A percentile compares a stretch with the other conserved stretches of the same genome.
Conservation (phyloP, 768 basidiomycete genomes). For the Neoboletus subvelutipes region DNA sequence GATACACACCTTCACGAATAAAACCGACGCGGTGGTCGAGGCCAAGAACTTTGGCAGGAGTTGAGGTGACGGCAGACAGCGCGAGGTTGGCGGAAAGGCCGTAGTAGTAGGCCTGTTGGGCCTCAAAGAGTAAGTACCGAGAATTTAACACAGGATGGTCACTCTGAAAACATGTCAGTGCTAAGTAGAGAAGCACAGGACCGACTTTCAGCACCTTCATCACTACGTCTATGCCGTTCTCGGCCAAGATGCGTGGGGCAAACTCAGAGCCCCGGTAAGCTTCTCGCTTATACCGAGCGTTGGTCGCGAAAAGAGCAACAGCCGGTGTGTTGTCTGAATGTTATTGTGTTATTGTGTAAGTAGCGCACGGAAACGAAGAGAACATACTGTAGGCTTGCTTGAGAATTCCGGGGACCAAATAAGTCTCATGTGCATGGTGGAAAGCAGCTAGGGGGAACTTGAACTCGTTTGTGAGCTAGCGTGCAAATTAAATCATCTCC, state of each 20-base stretch:
- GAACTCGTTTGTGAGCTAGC: conserved; percentile 88
- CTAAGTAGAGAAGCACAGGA: conserved; percentile 10
- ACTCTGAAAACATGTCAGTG: conserved; percentile 35
- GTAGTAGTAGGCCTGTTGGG: conserved; percentile 68
- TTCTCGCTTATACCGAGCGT: conserved; percentile 63
- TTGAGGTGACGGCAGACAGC: conserved; percentile 66
- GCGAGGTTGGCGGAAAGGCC: conserved; percentile 67
- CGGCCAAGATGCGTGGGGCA: conserved; percentile 57
- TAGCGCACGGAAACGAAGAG: neutral
- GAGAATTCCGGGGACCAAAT: conserved; percentile 80
- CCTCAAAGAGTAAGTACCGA: conserved; percentile 56
- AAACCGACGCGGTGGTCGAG: conserved; percentile 75
- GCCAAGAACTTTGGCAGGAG: conserved; percentile 69
- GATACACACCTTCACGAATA: conserved; percentile 44
- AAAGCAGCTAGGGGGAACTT: conserved; percentile 78
- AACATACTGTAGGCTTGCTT: conserved; percentile 59
- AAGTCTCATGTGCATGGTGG: conserved; percentile 88
- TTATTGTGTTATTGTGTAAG: neutral
- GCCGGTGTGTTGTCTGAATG: conserved; percentile 57
- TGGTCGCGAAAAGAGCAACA: conserved; percentile 78
- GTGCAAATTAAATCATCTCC: conserved; percentile 3
- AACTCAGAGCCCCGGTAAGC: conserved; percentile 66
- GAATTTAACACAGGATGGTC: conserved; percentile 58
- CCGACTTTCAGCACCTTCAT: conserved; percentile 51
- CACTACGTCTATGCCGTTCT: conserved; percentile 54